Percentiles rank a stretch among this genome's conserved stretches.
These are phyloP conservation scores for Pyrenopolyporus hunteri DNA, from an alignment of 495 filamentous ascomycete species.

Conservation along the genomic window DNA sequence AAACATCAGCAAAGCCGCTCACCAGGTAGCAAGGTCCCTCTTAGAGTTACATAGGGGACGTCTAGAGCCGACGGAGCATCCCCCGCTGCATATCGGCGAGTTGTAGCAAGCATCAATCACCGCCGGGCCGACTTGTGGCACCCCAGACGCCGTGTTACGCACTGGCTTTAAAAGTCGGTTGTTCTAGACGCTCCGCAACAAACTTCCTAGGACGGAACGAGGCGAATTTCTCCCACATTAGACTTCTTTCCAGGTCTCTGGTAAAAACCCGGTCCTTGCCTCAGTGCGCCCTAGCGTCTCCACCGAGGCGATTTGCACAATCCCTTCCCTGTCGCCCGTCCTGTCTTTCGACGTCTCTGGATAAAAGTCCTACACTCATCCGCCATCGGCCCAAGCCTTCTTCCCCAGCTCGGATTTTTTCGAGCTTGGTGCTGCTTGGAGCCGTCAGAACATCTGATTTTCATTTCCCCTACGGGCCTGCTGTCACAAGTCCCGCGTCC, in stretches of 20 bases:
- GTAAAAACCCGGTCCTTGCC: constrained; percentile 37
- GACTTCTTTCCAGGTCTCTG: constrained; percentile 35
- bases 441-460: constrained; percentile 1
- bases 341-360: constrained; percentile 24
- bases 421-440: constrained; percentile 6
- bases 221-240: constrained; percentile 28
- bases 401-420: constrained; percentile 11
- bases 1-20: constrained; percentile 4
- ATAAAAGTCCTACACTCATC: constrained; percentile 27
- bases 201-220: constrained; percentile 10
- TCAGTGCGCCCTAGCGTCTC: constrained; percentile 37
- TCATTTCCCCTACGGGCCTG: not conserved
- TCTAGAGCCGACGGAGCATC: constrained; percentile 10
- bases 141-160: constrained; percentile 14
- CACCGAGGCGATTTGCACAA: constrained; percentile 31
- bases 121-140: constrained; percentile 24
- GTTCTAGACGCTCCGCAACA: constrained; percentile 14
- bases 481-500: constrained; percentile 11
- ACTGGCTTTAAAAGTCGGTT: not conserved
- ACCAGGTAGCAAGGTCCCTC: constrained; percentile 4
- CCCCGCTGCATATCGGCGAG: constrained; percentile 23
- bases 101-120: constrained; percentile 9
- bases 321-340: constrained; percentile 31
- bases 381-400: constrained; percentile 24
- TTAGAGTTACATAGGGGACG: constrained; percentile 6